phyloP scores from a whole-genome alignment of 2,329 filamentous ascomycete species.

The Colletotrichum chlorophyti region DNA sequence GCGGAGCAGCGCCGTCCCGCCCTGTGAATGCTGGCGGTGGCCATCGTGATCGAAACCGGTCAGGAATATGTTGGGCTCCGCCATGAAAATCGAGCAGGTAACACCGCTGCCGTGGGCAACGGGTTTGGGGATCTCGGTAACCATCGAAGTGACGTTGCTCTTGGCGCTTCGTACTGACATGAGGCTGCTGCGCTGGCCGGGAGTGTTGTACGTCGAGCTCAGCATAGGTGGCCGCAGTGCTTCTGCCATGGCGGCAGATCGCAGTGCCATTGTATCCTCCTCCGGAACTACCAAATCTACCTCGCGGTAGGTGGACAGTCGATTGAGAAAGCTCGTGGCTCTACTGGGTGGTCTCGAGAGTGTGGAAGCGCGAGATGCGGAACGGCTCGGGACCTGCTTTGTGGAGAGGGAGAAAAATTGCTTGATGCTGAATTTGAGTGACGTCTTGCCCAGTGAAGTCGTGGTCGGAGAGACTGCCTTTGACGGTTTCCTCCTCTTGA shows the following conservation, averaged over 20 bases:
- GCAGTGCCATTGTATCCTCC: constrained; percentile 30
- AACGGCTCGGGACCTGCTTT: constrained; percentile 22
- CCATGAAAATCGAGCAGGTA: constrained; percentile 74
- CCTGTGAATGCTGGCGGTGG: constrained; percentile 48
- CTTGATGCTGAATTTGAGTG: constrained; percentile 24
- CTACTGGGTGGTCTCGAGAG: constrained; percentile 23
- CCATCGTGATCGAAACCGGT: constrained; percentile 80
- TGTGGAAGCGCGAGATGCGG: constrained; percentile 19
- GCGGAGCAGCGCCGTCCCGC: constrained; percentile 85
- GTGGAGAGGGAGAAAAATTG: constrained; percentile 25
- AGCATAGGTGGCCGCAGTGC: constrained; percentile 24
- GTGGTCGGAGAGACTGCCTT: constrained; percentile 20
- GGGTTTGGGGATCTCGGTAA: constrained; percentile 71
- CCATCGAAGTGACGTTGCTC: constrained; percentile 54
- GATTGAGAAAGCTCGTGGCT: constrained; percentile 18
- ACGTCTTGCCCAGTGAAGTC: constrained; percentile 26
- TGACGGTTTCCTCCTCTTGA: constrained; percentile 35
- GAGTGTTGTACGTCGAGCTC: constrained; percentile 34
- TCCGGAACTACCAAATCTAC: constrained; percentile 25
- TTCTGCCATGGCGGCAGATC: constrained; percentile 25
- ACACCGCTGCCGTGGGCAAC: constrained; percentile 81
- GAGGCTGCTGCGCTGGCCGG: constrained; percentile 54
- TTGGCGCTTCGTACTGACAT: constrained; percentile 60
- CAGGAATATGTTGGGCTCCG: constrained; percentile 82
- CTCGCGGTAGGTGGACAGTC: constrained; percentile 20